Evolutionary conservation across 1,139 yeast species (phyloP).

Genomic region (Candida anutae): DNA sequence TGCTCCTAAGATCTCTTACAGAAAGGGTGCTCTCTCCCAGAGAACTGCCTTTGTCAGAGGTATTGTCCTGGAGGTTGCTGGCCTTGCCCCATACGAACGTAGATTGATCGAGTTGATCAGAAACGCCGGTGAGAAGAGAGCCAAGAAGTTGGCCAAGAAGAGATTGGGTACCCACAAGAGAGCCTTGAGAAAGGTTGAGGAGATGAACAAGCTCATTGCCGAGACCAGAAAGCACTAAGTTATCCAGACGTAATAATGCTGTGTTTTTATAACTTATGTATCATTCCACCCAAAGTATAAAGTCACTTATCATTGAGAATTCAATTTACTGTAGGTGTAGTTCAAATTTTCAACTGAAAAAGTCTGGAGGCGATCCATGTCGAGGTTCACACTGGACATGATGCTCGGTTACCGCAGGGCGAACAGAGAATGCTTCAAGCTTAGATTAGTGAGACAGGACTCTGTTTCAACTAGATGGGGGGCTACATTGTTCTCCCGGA

Average conservation of each 20-base stretch:
- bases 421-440: too few species aligned
- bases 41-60: slow-evolving; percentile 95
- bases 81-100: slow-evolving; percentile 99
- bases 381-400: too few species aligned
- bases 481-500: too few species aligned
- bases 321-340: neutral
- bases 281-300: neutral
- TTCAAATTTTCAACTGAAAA: neutral
- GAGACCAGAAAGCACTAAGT: slow-evolving; percentile 82
- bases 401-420: too few species aligned
- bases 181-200: slow-evolving; percentile 99
- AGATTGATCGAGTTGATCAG: slow-evolving; percentile 98
- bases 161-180: slow-evolving; percentile 99
- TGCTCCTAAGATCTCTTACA: slow-evolving; percentile 90
- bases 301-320: too few species aligned
- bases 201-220: slow-evolving; percentile 93
- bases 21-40: slow-evolving; percentile 95
- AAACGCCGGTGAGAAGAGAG: slow-evolving; percentile 99
- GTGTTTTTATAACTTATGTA: neutral
- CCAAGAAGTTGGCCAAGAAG: slow-evolving; percentile 99
- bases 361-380: too few species aligned
- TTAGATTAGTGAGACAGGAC: too few species aligned
- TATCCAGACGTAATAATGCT: neutral
- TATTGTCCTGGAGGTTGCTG: slow-evolving; percentile 94
- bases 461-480: too few species aligned